Conservation (phyloP, 2,329 filamentous ascomycete species). For the Botrytis sinoallii region DNA sequence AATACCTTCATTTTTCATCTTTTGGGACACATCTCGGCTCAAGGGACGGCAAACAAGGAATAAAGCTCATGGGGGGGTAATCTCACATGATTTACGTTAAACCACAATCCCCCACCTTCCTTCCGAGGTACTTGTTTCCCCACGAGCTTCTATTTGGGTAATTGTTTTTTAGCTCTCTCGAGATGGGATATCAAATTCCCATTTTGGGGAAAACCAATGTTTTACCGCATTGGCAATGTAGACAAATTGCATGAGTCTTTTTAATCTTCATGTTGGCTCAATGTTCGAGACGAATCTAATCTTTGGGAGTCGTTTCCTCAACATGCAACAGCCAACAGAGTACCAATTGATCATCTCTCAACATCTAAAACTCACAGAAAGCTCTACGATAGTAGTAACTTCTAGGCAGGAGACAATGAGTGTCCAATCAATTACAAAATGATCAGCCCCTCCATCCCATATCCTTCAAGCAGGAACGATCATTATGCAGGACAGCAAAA, state of each 20-base stretch:
- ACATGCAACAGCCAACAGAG: not conserved
- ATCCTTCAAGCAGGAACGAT: conserved; percentile 1
- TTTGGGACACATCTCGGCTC: conserved; percentile 1
- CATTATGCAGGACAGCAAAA: conserved; percentile 4
- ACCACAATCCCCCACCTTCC: not conserved
- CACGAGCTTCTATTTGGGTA: not conserved
- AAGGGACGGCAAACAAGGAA: conserved; percentile 4
- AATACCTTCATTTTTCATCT: conserved; percentile 9
- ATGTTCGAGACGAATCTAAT: not conserved
- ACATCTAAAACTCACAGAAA: not conserved
- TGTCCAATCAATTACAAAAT: not conserved
- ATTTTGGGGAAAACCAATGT: not conserved
- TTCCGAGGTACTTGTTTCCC: not conserved
- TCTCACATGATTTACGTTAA: not conserved
- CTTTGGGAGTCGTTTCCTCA: not conserved
- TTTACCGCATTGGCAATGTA: not conserved
- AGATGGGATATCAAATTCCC: not conserved
- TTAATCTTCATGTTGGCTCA: not conserved
- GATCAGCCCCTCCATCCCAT: not conserved
- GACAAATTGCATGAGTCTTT: not conserved
- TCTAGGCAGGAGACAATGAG: not conserved
- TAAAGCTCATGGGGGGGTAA: not conserved
- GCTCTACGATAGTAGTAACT: not conserved
- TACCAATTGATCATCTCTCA: not conserved
- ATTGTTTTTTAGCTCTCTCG: not conserved